Percentiles rank a stretch among this genome's conserved stretches.
phyloP scores from a whole-genome alignment of 441 rosid genomes.

The Eutrema salsugineum region DNA sequence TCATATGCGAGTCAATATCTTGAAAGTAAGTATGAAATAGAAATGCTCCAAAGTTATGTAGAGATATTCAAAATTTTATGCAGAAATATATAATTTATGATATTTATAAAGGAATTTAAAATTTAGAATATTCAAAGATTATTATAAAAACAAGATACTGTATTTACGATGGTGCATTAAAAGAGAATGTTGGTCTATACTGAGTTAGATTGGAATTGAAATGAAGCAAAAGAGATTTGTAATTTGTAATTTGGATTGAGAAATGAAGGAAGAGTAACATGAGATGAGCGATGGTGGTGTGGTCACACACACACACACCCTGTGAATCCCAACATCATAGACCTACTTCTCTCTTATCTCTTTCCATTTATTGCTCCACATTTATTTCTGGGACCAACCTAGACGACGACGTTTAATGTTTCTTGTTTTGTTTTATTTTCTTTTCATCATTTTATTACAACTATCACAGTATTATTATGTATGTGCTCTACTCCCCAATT shows the following conservation, averaged over 20 bases:
- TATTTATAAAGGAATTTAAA: background rate
- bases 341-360: slow-evolving; percentile 31
- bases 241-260: slow-evolving; percentile 7
- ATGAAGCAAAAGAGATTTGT: slow-evolving; percentile 15
- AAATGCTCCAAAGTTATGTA: background rate
- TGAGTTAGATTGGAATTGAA: background rate
- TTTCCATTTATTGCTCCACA: slow-evolving; percentile 28
- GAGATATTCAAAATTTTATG: background rate
- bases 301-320: slow-evolving; percentile 23
- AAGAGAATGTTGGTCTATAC: slow-evolving; percentile 34
- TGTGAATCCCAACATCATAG: slow-evolving; percentile 28
- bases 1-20: background rate
- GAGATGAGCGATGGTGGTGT: slow-evolving; percentile 25
- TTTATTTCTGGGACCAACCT: slow-evolving; percentile 26
- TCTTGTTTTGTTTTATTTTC: background rate
- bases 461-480: no score
- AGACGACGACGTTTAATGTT: slow-evolving; percentile 24
- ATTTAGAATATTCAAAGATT: no score
- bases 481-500: background rate
- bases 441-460: background rate
- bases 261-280: slow-evolving; percentile 22
- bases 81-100: background rate
- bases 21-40: background rate
- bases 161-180: slow-evolving; percentile 21
- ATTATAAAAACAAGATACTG: background rate